Conservation (phyloP, 208 protist genomes). For the Cochliopodium minus region DNA sequence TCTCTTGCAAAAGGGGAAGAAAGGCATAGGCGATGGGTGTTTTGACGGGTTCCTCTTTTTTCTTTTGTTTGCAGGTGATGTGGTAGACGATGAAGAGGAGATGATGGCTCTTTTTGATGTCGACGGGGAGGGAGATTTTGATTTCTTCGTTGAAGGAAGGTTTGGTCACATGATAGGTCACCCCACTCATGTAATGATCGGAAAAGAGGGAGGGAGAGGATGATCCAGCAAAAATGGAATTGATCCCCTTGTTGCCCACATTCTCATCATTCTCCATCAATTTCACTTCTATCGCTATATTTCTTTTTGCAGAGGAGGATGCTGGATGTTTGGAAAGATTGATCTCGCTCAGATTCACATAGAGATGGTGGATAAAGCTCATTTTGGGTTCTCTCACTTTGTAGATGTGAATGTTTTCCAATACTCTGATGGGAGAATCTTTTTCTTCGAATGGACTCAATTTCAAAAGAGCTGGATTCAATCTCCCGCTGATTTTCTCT, state of each 20-base stretch:
- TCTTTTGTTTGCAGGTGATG: background rate
- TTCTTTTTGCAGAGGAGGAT: no score
- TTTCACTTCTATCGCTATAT: background rate
- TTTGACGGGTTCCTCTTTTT: background rate
- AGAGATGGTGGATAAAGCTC: no score
- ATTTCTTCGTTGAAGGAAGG: constrained; percentile 3
- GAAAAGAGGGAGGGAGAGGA: background rate
- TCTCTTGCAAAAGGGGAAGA: background rate
- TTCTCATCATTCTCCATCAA: background rate
- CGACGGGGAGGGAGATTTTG: background rate
- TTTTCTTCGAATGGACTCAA: no score
- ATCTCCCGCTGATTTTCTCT: no score
- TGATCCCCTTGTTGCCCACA: background rate
- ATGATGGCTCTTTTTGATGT: background rate
- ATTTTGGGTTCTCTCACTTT: no score
- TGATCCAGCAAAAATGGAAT: background rate
- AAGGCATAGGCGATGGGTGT: background rate
- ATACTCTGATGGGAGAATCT: no score
- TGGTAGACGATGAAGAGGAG: background rate
- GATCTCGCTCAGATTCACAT: no score
- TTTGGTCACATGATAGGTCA: background rate
- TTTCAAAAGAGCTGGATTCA: no score
- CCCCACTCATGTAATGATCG: background rate
- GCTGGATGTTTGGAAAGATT: no score
- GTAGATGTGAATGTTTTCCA: no score